Evolutionary conservation across 176 grass and related monocot species (phyloP).

Genomic region (Coix lacrymajobi): DNA sequence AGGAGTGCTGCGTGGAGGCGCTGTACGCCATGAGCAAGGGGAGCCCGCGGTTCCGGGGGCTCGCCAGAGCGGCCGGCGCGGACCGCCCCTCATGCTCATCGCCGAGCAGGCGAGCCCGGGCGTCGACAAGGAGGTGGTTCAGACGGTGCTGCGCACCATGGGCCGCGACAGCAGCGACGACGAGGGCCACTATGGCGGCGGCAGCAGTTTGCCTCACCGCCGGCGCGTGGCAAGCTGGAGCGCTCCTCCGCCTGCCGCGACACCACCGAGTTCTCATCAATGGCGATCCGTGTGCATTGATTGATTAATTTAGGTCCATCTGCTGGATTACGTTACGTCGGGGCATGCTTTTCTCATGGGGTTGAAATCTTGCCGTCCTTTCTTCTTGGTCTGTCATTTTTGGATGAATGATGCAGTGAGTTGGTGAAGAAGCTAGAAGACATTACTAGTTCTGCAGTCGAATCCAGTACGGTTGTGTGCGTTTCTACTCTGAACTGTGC

Average conservation of each 20-base stretch:
- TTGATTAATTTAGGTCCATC: constrained; percentile 1
- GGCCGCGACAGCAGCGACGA: not conserved
- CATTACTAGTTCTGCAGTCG: not conserved
- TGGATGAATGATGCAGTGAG: constrained; percentile 7
- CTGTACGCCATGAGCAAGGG: constrained; percentile 75
- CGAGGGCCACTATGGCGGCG: constrained; percentile 4
- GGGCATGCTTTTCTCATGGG: not conserved
- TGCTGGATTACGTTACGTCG: not conserved
- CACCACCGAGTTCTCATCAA: constrained; percentile 34
- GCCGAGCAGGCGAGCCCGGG: constrained; percentile 14
- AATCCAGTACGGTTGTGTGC: constrained; percentile 4
- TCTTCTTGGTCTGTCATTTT: constrained; percentile 19
- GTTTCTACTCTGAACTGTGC: not conserved
- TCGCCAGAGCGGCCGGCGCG: constrained; percentile 58
- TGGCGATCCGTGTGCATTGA: constrained; percentile 39
- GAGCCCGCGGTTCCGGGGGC: constrained; percentile 56
- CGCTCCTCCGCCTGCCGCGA: not conserved
- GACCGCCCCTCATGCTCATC: constrained; percentile 52
- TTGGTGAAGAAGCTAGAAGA: constrained; percentile 2
- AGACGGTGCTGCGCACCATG: constrained; percentile 42
- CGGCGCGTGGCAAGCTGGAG: constrained; percentile 31
- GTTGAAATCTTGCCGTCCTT: constrained; percentile 8
- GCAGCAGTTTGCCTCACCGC: constrained; percentile 32
- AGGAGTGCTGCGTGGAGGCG: constrained; percentile 54
- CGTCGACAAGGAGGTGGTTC: constrained; percentile 60